These are phyloP conservation scores for Fagus sylvatica DNA, from an alignment of 306 rosid genomes.

Conservation along the genomic window DNA sequence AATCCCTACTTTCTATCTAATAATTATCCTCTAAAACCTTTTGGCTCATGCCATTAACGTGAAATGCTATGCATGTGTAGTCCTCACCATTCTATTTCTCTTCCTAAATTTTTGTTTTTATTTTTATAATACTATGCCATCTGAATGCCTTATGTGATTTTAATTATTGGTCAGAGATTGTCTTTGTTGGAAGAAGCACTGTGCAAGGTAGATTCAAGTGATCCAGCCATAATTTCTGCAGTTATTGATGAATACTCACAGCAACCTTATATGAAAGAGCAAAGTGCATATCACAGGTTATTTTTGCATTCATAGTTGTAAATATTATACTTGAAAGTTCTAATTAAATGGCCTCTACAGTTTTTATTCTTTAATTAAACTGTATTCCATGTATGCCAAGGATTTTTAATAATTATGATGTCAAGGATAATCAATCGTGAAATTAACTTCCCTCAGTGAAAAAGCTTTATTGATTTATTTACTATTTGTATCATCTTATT, in stretches of 20 bases:
- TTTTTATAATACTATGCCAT: neutral
- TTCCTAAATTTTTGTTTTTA: neutral
- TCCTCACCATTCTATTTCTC: neutral
- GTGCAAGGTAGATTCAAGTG: conserved; percentile 55
- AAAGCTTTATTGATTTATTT: neutral
- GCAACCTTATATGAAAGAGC: conserved; percentile 53
- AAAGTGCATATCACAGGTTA: conserved; percentile 67
- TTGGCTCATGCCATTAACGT: neutral
- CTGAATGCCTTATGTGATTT: conserved; percentile 20
- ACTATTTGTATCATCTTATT: neutral
- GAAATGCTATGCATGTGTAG: neutral
- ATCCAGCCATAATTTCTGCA: conserved; percentile 47
- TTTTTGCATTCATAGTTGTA: neutral
- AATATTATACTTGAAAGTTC: neutral
- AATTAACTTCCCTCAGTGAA: too few relatives aligned
- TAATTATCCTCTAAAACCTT: neutral
- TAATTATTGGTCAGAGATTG: conserved; percentile 53
- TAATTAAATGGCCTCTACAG: too few relatives aligned
- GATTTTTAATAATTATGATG: neutral
- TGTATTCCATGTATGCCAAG: neutral
- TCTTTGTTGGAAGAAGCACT: conserved; percentile 71
- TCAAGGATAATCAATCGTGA: too few relatives aligned
- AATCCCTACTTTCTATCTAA: neutral
- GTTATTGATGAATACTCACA: conserved; percentile 57
- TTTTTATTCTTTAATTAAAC: neutral